Evolutionary conservation across 208 protist genomes (phyloP), one percentile per base, ranked within the genome.

Genomic region (Trichomonas gallinae): DNA sequence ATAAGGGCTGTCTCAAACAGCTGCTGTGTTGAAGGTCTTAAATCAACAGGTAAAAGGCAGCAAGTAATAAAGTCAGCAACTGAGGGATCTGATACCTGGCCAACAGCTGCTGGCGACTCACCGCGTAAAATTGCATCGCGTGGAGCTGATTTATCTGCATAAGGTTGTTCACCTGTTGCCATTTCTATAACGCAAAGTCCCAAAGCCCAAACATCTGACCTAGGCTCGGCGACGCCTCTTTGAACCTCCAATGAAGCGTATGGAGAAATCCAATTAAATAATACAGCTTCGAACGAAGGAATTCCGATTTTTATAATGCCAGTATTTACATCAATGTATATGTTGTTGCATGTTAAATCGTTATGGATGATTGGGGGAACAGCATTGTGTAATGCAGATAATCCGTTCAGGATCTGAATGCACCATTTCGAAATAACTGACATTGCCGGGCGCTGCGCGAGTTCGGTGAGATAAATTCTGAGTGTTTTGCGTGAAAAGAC

Each of bases 361-460:
- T 44, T 38, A 51, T 93, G 87, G 11, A 93, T 51, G 38, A 93
- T 48, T 34, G 87, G 87, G 2, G 87, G 87, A 34, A 38, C 45
- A 17, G 26, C 26, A 0, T 23, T 44, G 44, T 93, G 87, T n/a
- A 93, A 51, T 34, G 26, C 15, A 8, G n/a, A 23, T 38, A 93
- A 38, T 34, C n/a, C 87, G 44, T 93, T 44, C 40, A 93, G 8
- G 15, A 93, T 48, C 45, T 93, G 87, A 51, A n/a, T 44, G 15
- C 87, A 93, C 87, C 87, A 93, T 44, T 89, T 93, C 46, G 40
- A 42, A 93, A 93, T 93, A 8, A 51, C 87, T 38, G 87, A 42
- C 9, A 21, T 23, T 38, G 87, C 42, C 21, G 87, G 87, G 13
- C 36, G 45, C 42, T 48, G 40, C 3, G 44, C 3, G 34, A 93